These are phyloP conservation scores for Tephrocybe sp. DNA, from an alignment of 768 basidiomycete genomes.

Conservation along the genomic window DNA sequence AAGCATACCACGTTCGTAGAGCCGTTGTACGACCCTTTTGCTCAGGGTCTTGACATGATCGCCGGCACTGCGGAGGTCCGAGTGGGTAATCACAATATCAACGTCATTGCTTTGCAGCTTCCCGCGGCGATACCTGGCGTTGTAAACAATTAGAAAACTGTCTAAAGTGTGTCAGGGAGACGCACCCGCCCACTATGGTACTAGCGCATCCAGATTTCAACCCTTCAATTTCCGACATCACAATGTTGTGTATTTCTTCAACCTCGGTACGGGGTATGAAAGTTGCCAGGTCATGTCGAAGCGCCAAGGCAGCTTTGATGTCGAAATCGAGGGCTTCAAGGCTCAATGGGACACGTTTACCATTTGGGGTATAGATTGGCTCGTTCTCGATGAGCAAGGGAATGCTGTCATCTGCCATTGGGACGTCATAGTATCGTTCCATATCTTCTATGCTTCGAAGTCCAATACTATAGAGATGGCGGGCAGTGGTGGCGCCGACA, in stretches of 20 bases:
- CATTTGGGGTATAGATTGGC: slow-evolving; percentile 34
- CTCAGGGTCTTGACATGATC: slow-evolving; percentile 62
- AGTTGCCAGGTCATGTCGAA: slow-evolving; percentile 54
- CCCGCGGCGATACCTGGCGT: slow-evolving; percentile 76
- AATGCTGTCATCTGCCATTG: slow-evolving; percentile 16
- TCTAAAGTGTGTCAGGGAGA: slow-evolving; percentile 3
- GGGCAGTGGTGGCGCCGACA: slow-evolving; percentile 72
- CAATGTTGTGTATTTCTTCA: slow-evolving; percentile 67
- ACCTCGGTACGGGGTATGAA: slow-evolving; percentile 74
- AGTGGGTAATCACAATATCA: slow-evolving; percentile 86
- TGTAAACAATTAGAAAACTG: not conserved
- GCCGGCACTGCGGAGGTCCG: slow-evolving; percentile 41
- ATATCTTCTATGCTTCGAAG: slow-evolving; percentile 71
- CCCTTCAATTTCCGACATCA: slow-evolving; percentile 64
- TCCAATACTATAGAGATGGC: slow-evolving; percentile 61
- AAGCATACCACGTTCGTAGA: slow-evolving; percentile 56
- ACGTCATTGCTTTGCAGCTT: slow-evolving; percentile 82
- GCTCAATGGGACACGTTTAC: slow-evolving; percentile 16
- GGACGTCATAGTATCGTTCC: slow-evolving; percentile 60
- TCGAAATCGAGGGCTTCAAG: slow-evolving; percentile 32
- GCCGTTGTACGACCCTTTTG: slow-evolving; percentile 52
- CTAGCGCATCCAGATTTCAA: slow-evolving; percentile 68
- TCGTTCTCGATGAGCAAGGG: slow-evolving; percentile 8
- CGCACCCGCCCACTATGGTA: slow-evolving; percentile 83
- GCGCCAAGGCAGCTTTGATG: slow-evolving; percentile 58